Evolutionary conservation across 495 filamentous ascomycete species (phyloP).

Genomic region (Penicillium manginii): DNA sequence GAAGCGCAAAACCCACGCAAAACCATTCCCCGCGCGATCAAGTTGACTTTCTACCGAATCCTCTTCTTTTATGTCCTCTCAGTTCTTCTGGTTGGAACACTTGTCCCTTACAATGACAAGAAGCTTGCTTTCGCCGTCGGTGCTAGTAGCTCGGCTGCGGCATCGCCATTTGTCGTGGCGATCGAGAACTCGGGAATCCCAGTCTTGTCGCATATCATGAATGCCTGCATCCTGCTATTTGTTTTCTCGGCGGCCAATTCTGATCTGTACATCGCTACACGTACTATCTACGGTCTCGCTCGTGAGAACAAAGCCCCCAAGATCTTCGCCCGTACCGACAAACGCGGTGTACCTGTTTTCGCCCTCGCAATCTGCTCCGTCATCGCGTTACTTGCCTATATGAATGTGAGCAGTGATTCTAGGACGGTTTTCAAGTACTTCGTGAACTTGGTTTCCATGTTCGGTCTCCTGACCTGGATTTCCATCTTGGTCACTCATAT

Average conservation of each 20-base stretch:
- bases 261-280: conserved; percentile 74
- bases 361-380: conserved; percentile 64
- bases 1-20: conserved; percentile 78
- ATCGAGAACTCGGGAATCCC: conserved; percentile 58
- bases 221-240: conserved; percentile 74
- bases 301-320: conserved; percentile 74
- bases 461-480: conserved; percentile 82
- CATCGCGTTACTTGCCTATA: conserved; percentile 73
- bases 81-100: conserved; percentile 56
- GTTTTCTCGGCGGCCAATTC: conserved; percentile 81
- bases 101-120: conserved; percentile 58
- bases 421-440: conserved; percentile 80
- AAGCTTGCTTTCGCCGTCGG: conserved; percentile 59
- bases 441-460: conserved; percentile 80
- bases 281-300: conserved; percentile 79
- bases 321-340: conserved; percentile 71
- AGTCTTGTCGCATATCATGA: conserved; percentile 58
- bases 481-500: conserved; percentile 84
- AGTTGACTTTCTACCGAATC: conserved; percentile 84
- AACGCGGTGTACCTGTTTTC: conserved; percentile 73
- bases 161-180: conserved; percentile 67
- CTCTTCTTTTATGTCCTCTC: conserved; percentile 73
- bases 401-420: conserved; percentile 73
- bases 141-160: conserved; percentile 47
- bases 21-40: conserved; percentile 76